Evolutionary conservation across 2,329 filamentous ascomycete genomes (phyloP).

Genomic region (Thelonectria rubi): DNA sequence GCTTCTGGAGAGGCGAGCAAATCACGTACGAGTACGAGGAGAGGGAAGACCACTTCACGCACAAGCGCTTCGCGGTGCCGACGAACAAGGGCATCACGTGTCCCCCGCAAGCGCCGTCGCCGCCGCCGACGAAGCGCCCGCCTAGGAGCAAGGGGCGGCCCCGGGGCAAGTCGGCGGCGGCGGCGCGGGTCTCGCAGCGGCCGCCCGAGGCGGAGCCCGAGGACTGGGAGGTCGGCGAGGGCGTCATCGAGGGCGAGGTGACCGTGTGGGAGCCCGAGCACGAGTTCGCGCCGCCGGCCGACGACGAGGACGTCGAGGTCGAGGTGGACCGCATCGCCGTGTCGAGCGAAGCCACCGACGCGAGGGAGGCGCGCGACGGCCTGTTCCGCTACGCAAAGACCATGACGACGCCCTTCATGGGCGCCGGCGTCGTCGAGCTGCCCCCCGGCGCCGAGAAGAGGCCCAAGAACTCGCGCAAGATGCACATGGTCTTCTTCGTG

Average conservation of each 20-base stretch:
- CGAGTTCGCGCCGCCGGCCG: conserved; percentile 61
- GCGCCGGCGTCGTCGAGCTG: conserved; percentile 88
- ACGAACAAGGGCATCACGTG: conserved; percentile 82
- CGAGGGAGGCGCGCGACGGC: conserved; percentile 67
- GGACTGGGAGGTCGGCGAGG: conserved; percentile 76
- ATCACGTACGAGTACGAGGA: conserved; percentile 74
- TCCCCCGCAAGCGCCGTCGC: conserved; percentile 66
- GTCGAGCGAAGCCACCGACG: conserved; percentile 63
- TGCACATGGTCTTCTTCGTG: conserved; percentile 98
- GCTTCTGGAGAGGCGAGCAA: conserved; percentile 87
- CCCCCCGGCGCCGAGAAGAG: conserved; percentile 85
- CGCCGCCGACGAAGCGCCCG: conserved; percentile 44
- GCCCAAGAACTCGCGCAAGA: conserved; percentile 90
- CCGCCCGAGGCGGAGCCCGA: conserved; percentile 65
- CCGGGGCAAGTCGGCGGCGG: conserved; percentile 42
- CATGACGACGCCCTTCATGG: conserved; percentile 84
- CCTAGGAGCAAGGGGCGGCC: conserved; percentile 43
- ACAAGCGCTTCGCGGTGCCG: conserved; percentile 66
- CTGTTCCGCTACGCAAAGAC: conserved; percentile 92
- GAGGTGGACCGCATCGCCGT: conserved; percentile 60
- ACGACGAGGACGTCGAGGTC: conserved; percentile 64
- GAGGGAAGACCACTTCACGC: conserved; percentile 55
- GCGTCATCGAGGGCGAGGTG: conserved; percentile 70
- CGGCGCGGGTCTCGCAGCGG: conserved; percentile 41
- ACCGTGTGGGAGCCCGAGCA: conserved; percentile 70